Conservation (phyloP, 2,329 filamentous ascomycete species). For the Epichloe uncinata region DNA sequence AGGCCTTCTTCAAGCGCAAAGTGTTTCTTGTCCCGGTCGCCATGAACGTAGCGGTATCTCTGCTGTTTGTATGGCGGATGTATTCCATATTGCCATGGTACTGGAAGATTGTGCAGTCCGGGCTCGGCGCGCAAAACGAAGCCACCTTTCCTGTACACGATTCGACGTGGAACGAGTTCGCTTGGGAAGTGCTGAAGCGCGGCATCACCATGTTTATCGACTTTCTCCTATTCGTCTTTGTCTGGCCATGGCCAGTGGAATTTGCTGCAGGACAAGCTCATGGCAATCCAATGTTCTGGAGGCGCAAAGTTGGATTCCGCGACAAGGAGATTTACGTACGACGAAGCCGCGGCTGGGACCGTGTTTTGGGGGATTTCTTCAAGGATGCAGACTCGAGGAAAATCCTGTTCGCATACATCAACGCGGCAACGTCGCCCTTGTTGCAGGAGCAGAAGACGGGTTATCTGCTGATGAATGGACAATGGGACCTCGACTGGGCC, state of each 20-base stretch:
- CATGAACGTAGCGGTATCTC: slow-evolving; percentile 57
- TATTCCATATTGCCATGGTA: slow-evolving; percentile 63
- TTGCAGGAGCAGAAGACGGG: slow-evolving; percentile 68
- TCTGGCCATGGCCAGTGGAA: slow-evolving; percentile 61
- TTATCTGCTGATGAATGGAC: slow-evolving; percentile 69
- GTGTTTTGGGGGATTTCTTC: slow-evolving; percentile 40
- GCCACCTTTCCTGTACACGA: slow-evolving; percentile 48
- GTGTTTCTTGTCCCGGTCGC: slow-evolving; percentile 69
- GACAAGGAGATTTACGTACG: slow-evolving; percentile 70
- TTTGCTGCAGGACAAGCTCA: slow-evolving; percentile 50
- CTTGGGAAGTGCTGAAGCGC: slow-evolving; percentile 44
- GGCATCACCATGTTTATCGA: slow-evolving; percentile 59
- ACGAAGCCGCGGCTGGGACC: slow-evolving; percentile 61
- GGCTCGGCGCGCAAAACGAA: slow-evolving; percentile 53
- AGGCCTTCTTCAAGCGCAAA: slow-evolving; percentile 59
- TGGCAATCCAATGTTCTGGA: slow-evolving; percentile 58
- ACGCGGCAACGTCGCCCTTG: slow-evolving; percentile 54
- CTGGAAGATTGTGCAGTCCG: slow-evolving; percentile 47
- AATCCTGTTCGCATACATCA: slow-evolving; percentile 48
- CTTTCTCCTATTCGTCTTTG: slow-evolving; percentile 52
- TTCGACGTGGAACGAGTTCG: slow-evolving; percentile 43
- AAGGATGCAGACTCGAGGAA: slow-evolving; percentile 36
- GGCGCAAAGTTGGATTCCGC: slow-evolving; percentile 62
- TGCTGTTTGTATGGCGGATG: slow-evolving; percentile 54
- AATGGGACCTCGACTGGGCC: slow-evolving; percentile 81